phyloP scores from a whole-genome alignment of 192 early-diverging fungal species.

The Oehlia diaphana region DNA sequence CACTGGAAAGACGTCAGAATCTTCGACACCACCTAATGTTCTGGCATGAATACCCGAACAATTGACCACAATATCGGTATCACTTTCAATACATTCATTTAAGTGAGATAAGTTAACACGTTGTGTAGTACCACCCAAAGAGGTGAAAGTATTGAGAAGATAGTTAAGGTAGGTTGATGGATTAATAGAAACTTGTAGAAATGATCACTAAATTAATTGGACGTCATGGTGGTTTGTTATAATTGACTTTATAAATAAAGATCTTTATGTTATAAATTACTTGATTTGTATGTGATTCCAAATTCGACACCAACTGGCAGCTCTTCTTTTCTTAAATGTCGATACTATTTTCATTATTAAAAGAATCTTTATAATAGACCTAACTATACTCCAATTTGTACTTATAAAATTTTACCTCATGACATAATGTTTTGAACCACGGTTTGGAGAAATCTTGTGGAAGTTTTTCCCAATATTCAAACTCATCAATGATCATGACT shows the following conservation, averaged over 20 bases:
- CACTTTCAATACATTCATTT: slow-evolving; percentile 46
- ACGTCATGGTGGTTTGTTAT: background rate
- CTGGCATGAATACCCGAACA: slow-evolving; percentile 76
- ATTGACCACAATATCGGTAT: slow-evolving; percentile 68
- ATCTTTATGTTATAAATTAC: slow-evolving; percentile 34
- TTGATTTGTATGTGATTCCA: slow-evolving; percentile 63
- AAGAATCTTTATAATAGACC: slow-evolving; percentile 4
- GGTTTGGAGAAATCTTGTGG: slow-evolving; percentile 55
- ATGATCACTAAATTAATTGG: slow-evolving; percentile 10
- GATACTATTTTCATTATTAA: slow-evolving; percentile 37
- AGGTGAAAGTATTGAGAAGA: slow-evolving; percentile 49
- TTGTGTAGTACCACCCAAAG: slow-evolving; percentile 52
- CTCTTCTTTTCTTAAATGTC: slow-evolving; percentile 43
- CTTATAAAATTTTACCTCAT: slow-evolving; percentile 42
- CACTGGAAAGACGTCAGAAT: slow-evolving; percentile 68
- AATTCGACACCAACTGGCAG: slow-evolving; percentile 56
- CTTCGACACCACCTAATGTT: slow-evolving; percentile 70
- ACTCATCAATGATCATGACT: slow-evolving; percentile 50
- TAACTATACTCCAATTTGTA: background rate
- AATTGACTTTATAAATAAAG: background rate
- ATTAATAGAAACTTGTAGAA: slow-evolving; percentile 58
- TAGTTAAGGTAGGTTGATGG: slow-evolving; percentile 65
- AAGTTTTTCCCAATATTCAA: slow-evolving; percentile 59
- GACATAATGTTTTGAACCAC: slow-evolving; percentile 58
- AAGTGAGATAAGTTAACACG: slow-evolving; percentile 42